Percentiles rank a stretch among this genome's conserved stretches.
Conservation (phyloP, 2,329 filamentous ascomycete species). For the Colletotrichum falcatum region DNA sequence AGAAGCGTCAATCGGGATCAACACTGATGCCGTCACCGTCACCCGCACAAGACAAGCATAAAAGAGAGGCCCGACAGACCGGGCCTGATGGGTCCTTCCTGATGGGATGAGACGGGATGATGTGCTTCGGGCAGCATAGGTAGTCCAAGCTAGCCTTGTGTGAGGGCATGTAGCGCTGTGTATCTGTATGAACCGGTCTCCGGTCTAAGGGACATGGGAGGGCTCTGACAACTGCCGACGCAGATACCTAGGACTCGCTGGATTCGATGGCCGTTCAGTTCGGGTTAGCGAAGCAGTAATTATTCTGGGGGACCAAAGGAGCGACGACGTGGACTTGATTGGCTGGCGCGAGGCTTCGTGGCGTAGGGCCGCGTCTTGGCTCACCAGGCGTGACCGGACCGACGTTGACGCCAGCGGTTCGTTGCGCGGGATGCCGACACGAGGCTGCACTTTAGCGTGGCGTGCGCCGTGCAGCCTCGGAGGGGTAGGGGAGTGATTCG, state of each 20-base stretch:
- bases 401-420: background rate
- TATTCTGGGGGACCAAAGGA: background rate
- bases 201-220: background rate
- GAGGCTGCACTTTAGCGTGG: conserved; percentile 16
- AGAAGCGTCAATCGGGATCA: conserved; percentile 32
- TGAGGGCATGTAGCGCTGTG: background rate
- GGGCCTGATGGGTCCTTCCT: conserved; percentile 17
- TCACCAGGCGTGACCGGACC: background rate
- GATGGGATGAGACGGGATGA: background rate
- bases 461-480: conserved; percentile 5
- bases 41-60: background rate
- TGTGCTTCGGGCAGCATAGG: background rate
- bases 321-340: background rate
- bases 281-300: background rate
- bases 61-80: conserved; percentile 9
- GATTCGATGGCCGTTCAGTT: background rate
- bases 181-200: background rate
- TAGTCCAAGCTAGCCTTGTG: background rate
- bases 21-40: conserved; percentile 32
- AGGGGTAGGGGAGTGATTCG: background rate
- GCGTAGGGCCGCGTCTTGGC: background rate
- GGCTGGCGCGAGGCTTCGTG: background rate
- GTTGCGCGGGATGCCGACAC: conserved; percentile 1
- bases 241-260: background rate
- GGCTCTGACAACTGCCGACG: background rate